phyloP scores from a whole-genome alignment of 495 filamentous ascomycete species.

The Aspergillus asperescens region DNA sequence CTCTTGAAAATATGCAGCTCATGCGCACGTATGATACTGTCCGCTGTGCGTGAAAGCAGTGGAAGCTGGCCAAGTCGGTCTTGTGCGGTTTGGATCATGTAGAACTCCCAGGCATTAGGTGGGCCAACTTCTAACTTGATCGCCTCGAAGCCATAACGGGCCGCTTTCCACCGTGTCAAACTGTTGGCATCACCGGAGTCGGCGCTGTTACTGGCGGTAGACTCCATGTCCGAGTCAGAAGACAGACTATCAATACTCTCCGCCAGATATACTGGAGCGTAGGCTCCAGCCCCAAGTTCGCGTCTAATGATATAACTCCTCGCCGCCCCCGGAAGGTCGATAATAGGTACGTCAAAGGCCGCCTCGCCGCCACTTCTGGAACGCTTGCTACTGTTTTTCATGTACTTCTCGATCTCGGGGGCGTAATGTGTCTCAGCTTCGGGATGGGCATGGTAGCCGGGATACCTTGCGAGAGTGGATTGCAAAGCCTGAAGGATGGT shows the following conservation, averaged over 20 bases:
- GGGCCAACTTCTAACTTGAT: conserved; percentile 86
- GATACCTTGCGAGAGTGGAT: conserved; percentile 64
- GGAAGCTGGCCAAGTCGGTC: conserved; percentile 55
- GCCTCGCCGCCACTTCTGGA: conserved; percentile 46
- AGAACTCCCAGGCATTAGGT: conserved; percentile 89
- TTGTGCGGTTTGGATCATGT: conserved; percentile 82
- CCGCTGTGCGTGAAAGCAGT: conserved; percentile 51
- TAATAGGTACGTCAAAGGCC: conserved; percentile 57
- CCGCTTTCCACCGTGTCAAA: conserved; percentile 16
- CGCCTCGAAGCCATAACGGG: conserved; percentile 64
- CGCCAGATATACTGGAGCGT: conserved; percentile 87
- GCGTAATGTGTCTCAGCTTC: conserved; percentile 53
- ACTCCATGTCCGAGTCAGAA: conserved; percentile 45
- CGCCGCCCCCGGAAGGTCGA: conserved; percentile 58
- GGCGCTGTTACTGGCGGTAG: conserved; percentile 23
- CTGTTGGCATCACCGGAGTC: conserved; percentile 15
- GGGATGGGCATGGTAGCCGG: conserved; percentile 70
- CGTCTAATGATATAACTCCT: conserved; percentile 69
- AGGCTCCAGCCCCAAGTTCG: conserved; percentile 91
- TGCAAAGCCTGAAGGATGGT: conserved; percentile 67
- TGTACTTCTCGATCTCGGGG: conserved; percentile 72
- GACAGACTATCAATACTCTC: conserved; percentile 56
- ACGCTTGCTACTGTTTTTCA: conserved; percentile 59
- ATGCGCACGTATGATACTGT: conserved; percentile 72
- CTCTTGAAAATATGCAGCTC: conserved; percentile 84